Evolutionary conservation across 768 basidiomycete genomes (phyloP).

Genomic region (Leccinum broughii): DNA sequence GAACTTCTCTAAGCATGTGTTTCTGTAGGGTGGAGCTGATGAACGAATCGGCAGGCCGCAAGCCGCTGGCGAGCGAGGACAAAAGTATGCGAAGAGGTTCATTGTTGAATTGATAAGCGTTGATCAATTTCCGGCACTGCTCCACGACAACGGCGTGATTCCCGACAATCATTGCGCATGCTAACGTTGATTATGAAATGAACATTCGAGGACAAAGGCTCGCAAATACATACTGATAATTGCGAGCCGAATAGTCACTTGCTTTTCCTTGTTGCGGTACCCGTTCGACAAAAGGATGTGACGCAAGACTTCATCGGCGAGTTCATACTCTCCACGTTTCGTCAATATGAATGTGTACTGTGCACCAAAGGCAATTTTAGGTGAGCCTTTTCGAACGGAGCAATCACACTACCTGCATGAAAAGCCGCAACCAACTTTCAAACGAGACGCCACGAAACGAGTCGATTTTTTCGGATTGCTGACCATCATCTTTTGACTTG

Average conservation of each 20-base stretch:
- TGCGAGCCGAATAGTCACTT: constrained; percentile 74
- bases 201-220: background rate
- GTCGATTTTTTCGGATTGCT: constrained; percentile 48
- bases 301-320: constrained; percentile 72
- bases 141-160: constrained; percentile 64
- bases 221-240: constrained; percentile 56
- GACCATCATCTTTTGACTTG: constrained; percentile 45
- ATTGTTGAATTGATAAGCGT: constrained; percentile 80
- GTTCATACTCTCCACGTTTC: constrained; percentile 57
- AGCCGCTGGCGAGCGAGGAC: constrained; percentile 70
- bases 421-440: constrained; percentile 81
- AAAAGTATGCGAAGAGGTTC: constrained; percentile 79
- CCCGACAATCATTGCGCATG: constrained; percentile 65
- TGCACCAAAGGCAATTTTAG: constrained; percentile 3
- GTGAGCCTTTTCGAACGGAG: background rate
- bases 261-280: constrained; percentile 59
- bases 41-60: constrained; percentile 72
- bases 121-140: constrained; percentile 75
- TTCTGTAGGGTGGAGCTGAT: constrained; percentile 81
- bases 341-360: constrained; percentile 80
- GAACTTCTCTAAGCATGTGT: constrained; percentile 78
- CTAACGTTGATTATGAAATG: constrained; percentile 39
- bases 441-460: constrained; percentile 81
- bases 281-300: constrained; percentile 76
- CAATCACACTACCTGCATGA: constrained; percentile 67